Evolutionary conservation across 345 rosid species (phyloP).

Genomic region (Triadica sebifera): DNA sequence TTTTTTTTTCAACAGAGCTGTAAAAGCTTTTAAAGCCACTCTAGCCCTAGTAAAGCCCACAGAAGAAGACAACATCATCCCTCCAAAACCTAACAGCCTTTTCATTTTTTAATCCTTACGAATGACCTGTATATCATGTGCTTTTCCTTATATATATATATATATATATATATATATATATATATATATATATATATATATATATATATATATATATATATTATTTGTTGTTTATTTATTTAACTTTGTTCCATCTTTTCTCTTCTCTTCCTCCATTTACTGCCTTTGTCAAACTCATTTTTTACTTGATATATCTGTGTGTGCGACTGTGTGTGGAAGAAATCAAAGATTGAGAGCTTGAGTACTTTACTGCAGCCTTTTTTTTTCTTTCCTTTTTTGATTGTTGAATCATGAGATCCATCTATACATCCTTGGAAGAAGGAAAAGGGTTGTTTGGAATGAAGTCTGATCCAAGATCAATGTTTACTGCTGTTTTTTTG

Average conservation of each 20-base stretch:
- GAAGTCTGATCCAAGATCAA: conserved; percentile 50
- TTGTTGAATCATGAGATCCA: conserved; percentile 38
- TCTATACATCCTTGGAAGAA: conserved; percentile 21
- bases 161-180: conserved; percentile 3
- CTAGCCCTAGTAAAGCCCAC: not conserved
- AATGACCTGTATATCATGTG: conserved; percentile 64
- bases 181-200: conserved; percentile 8
- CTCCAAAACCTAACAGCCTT: conserved; percentile 45
- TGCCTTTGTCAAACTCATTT: conserved; percentile 13
- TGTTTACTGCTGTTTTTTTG: not conserved
- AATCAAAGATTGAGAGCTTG: conserved; percentile 8
- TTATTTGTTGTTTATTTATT: no score
- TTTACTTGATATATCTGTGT: conserved; percentile 4
- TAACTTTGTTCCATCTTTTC: conserved; percentile 4
- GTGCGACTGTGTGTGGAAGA: conserved; percentile 3
- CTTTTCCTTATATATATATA: conserved; percentile 18
- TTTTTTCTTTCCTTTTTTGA: conserved; percentile 8
- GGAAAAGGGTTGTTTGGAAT: conserved; percentile 57
- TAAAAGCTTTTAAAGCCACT: conserved; percentile 27
- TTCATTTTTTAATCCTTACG: conserved; percentile 32
- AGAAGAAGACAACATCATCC: conserved; percentile 54
- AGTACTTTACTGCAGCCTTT: conserved; percentile 27
- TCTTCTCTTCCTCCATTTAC: not conserved
- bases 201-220: conserved; percentile 1
- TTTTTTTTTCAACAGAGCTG: conserved; percentile 21